Percentiles rank a stretch among this genome's conserved stretches.
phyloP scores from a whole-genome alignment of 2,329 filamentous ascomycete species.

The Pleoardoris graminearum region DNA sequence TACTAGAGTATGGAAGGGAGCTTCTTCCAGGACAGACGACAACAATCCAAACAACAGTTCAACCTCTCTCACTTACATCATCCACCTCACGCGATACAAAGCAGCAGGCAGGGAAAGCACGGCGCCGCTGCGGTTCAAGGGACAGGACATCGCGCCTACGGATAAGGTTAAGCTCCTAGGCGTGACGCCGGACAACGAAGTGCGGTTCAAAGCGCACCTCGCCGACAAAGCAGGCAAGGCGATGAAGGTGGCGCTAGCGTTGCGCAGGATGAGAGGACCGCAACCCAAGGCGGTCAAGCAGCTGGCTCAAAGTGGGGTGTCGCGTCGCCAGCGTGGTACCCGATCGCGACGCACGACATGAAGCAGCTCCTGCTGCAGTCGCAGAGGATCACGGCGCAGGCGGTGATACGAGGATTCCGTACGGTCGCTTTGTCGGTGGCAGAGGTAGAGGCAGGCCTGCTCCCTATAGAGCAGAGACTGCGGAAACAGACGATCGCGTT shows the following conservation, averaged over 20 bases:
- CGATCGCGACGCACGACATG: no score
- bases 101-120: constrained; percentile 13
- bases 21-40: no score
- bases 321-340: no score
- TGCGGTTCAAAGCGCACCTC: constrained; percentile 17
- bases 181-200: constrained; percentile 18
- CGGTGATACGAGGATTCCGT: no score
- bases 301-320: constrained; percentile 10
- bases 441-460: no score
- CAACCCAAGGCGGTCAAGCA: constrained; percentile 12
- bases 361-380: no score
- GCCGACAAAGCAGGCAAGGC: constrained; percentile 17
- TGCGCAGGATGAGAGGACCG: constrained; percentile 13
- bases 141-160: constrained; percentile 12
- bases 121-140: constrained; percentile 12
- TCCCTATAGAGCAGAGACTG: no score
- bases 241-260: constrained; percentile 12
- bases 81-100: constrained; percentile 38
- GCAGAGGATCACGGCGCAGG: no score
- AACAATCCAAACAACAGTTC: no score
- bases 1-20: no score
- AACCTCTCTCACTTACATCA: constrained; percentile 14
- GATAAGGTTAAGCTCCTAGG: constrained; percentile 20
- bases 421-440: no score
- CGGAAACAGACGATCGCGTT: no score